These are phyloP conservation scores for Azolla pinnata DNA, from an alignment of 75 land plant genomes.

Conservation along the genomic window DNA sequence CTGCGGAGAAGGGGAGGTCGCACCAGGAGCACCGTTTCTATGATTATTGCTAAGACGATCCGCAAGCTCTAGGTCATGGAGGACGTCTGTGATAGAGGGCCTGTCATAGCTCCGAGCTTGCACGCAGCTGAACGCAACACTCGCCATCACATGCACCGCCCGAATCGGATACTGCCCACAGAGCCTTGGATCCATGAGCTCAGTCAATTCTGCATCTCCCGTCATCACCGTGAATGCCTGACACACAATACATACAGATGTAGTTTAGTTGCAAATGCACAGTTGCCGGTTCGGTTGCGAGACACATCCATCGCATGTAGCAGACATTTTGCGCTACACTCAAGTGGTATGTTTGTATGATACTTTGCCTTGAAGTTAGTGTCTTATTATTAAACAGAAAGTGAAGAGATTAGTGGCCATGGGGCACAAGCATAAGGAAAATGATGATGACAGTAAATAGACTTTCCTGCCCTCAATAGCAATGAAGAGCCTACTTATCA, in stretches of 20 bases:
- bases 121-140: constrained; percentile 13
- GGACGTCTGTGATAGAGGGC: constrained; percentile 13
- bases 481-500: too few relatives aligned
- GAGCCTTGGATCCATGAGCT: constrained; percentile 13
- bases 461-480: too few relatives aligned
- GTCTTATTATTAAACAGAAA: background rate
- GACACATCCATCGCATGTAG: background rate
- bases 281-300: background rate
- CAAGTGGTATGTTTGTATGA: background rate
- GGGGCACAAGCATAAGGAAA: background rate
- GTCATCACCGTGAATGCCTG: constrained; percentile 15
- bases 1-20: too few relatives aligned
- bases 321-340: background rate
- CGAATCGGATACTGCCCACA: background rate
- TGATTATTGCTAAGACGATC: constrained; percentile 1
- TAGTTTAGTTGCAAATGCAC: background rate
- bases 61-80: constrained; percentile 9
- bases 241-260: background rate
- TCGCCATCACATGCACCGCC: constrained; percentile 8
- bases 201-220: background rate
- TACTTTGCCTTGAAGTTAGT: background rate
- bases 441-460: background rate
- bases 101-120: constrained; percentile 16
- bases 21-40: too few relatives aligned
- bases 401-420: background rate